A percentile compares a stretch with the other conserved stretches of the same genome.
Evolutionary conservation across 1,284 basidiomycete species (phyloP).

Genomic region (Trichosporon ovoides): DNA sequence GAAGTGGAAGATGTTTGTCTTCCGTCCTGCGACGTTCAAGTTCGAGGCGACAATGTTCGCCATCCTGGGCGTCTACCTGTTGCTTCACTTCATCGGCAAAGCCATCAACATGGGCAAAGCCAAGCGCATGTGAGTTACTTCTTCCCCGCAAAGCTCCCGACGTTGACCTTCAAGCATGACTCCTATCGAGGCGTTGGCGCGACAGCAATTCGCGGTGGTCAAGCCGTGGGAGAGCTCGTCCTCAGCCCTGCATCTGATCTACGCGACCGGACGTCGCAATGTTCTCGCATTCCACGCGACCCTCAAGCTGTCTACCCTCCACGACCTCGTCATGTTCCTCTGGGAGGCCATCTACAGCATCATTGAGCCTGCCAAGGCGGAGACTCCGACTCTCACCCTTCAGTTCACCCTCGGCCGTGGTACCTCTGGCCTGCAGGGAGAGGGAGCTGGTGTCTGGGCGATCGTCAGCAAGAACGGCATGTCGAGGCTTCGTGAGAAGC

Average conservation of each 20-base stretch:
- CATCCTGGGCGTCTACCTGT: conserved; percentile 50
- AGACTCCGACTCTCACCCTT: conserved; percentile 54
- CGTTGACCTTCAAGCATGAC: conserved; percentile 19
- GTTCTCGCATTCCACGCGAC: conserved; percentile 70
- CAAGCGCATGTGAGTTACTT: conserved; percentile 41
- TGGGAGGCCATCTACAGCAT: conserved; percentile 58
- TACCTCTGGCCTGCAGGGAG: conserved; percentile 44
- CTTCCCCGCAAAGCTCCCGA: background rate
- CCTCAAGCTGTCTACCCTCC: conserved; percentile 69
- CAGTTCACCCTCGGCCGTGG: conserved; percentile 66
- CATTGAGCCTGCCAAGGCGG: conserved; percentile 65
- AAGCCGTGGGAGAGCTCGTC: conserved; percentile 33
- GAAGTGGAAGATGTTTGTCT: conserved; percentile 67
- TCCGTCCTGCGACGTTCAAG: conserved; percentile 74
- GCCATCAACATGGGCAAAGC: conserved; percentile 34
- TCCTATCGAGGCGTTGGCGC: conserved; percentile 23
- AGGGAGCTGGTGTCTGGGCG: conserved; percentile 70
- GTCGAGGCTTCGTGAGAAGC: conserved; percentile 59
- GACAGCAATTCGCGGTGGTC: conserved; percentile 33
- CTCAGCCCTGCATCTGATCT: conserved; percentile 60
- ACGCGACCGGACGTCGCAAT: conserved; percentile 75
- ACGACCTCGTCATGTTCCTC: conserved; percentile 61
- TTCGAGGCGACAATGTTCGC: conserved; percentile 59
- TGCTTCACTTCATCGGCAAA: conserved; percentile 40
- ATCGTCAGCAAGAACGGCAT: conserved; percentile 74